These are phyloP conservation scores for Schizopora paradoxa DNA, from an alignment of 1,284 basidiomycete species.

Conservation along the genomic window DNA sequence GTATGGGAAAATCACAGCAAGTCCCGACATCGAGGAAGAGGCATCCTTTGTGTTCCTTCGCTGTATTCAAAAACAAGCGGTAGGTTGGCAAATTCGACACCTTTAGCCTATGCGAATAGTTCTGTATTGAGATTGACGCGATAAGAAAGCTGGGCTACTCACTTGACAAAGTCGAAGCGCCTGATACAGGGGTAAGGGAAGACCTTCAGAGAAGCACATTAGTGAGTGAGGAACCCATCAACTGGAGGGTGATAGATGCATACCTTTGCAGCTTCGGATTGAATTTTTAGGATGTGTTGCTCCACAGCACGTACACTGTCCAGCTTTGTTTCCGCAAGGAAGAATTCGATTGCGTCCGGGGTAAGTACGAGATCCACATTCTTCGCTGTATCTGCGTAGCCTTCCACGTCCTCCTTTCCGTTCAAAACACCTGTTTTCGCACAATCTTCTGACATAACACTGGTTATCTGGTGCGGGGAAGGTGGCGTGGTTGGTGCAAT, in stretches of 20 bases:
- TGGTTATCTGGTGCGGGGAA: no score
- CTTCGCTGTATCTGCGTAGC: no score
- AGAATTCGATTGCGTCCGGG: conserved; percentile 14
- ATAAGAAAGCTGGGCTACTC: no score
- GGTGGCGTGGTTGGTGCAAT: no score
- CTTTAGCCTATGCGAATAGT: conserved; percentile 15
- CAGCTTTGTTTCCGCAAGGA: conserved; percentile 15
- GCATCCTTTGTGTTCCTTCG: conserved; percentile 23
- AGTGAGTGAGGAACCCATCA: not conserved
- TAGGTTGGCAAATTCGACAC: conserved; percentile 24
- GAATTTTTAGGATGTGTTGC: conserved; percentile 14
- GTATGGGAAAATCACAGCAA: conserved; percentile 24
- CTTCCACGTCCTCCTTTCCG: no score
- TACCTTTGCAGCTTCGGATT: conserved; percentile 14
- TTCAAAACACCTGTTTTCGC: no score
- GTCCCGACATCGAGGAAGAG: conserved; percentile 29
- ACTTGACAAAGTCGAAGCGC: conserved; percentile 13
- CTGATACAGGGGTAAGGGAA: conserved; percentile 16
- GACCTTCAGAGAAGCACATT: no score
- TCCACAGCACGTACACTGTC: conserved; percentile 14
- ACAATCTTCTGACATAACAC: no score
- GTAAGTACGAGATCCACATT: no score
- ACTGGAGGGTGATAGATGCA: not conserved
- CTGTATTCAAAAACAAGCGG: conserved; percentile 23
- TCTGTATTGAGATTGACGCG: not conserved